Evolutionary conservation across 2,329 filamentous ascomycete genomes (phyloP).

Genomic region (Incumbomyces lentus): DNA sequence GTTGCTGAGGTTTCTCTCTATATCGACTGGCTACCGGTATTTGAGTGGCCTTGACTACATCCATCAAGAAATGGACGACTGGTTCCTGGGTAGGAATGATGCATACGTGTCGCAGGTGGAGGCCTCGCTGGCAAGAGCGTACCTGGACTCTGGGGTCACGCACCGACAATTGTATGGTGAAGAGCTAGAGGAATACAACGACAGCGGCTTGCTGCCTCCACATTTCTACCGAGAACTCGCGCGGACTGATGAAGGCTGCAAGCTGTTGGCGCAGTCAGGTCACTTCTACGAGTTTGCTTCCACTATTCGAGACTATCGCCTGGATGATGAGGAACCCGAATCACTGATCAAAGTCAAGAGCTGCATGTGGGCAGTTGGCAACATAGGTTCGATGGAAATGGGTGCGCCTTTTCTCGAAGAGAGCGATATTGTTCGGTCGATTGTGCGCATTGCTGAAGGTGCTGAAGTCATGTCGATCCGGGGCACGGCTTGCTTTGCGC

Average conservation of each 20-base stretch:
- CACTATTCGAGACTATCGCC: constrained; percentile 78
- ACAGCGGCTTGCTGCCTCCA: constrained; percentile 62
- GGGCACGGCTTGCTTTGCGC: constrained; percentile 91
- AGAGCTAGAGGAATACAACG: constrained; percentile 48
- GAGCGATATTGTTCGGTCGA: constrained; percentile 74
- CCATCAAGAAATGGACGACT: constrained; percentile 99
- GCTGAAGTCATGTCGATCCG: constrained; percentile 87
- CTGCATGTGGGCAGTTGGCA: constrained; percentile 93
- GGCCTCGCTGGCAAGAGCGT: constrained; percentile 82
- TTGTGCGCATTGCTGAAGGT: constrained; percentile 76
- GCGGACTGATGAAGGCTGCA: constrained; percentile 83
- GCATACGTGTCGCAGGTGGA: constrained; percentile 92
- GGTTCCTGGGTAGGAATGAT: constrained; percentile 95
- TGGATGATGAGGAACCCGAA: constrained; percentile 76
- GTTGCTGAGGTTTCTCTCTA: constrained; percentile 83
- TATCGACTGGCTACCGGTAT: constrained; percentile 95
- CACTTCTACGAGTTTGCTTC: constrained; percentile 90
- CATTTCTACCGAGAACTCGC: constrained; percentile 97
- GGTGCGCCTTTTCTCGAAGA: constrained; percentile 89
- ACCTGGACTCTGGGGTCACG: constrained; percentile 41
- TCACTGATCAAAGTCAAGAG: constrained; percentile 89
- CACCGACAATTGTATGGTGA: constrained; percentile 38
- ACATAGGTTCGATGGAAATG: constrained; percentile 95
- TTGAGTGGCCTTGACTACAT: constrained; percentile 96
- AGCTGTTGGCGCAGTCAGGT: constrained; percentile 78